Evolutionary conservation across 2,329 filamentous ascomycete species (phyloP), one percentile per base, ranked within the genome.

Genomic region (Xylaria hypoxylon): DNA sequence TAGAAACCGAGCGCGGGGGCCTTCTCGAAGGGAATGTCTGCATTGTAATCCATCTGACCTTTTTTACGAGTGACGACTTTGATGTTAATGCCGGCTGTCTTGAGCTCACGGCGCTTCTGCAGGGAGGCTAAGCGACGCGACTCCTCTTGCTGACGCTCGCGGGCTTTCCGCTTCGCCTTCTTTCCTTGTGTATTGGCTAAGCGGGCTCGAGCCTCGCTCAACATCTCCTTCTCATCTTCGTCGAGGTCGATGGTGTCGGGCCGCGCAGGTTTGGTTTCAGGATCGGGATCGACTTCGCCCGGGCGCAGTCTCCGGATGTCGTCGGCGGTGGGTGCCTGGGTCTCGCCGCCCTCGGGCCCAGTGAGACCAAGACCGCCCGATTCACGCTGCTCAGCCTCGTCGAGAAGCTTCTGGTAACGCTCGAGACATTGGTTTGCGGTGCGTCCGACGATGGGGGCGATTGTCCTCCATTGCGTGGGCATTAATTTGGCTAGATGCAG

Each of bases 31-130:
- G 96, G 96, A 71, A 99, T 97, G 74, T 99, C 96, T 74, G 96
- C 96, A 80, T 99, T 99, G 84, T 99, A 99, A 80, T 99, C 96
- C 93, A 99, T 99, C 82, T 98, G 91, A 0, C 96, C 96, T 83
- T 93, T 90, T 83, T 98, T 98, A 67, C 92, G 89, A 15, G 92
- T 96, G 2, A 90, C 89, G 64, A 98, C 90, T 81, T 98, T 99
- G 83, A 98, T 94, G 79, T 99, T 99, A 81, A 99, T 98, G 53
- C 96, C 96, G 1, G 96, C 94, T 77, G 94, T 96, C 83, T 99
- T 99, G 71, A 99, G 88, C 81, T 99, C 96, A 73, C 96, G 89
- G 44, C 96, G 89, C 83, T 99, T 99, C 82, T 98, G 96, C 69
- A 99, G 82, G 42, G 95, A 89, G 1, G 96, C 96, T 68, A 99